Base-by-base conservation (phyloP, 371 early-diverging fungal species). In the Zopfochytrium polystomum region DNA sequence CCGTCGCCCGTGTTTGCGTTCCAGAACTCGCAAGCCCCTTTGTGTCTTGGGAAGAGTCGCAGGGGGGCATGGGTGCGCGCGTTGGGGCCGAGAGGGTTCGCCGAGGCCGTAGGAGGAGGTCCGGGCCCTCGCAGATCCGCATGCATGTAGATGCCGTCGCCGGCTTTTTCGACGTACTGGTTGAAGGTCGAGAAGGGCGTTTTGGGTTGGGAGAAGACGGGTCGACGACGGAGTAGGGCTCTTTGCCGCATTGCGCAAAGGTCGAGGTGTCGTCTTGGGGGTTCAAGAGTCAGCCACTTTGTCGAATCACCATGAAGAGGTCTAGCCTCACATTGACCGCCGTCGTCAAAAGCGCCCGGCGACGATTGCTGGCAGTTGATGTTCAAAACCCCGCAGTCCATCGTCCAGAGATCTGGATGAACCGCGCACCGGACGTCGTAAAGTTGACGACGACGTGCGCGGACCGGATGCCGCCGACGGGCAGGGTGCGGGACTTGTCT, bases 201-300 rank as follows among this genome's bases (percentile, higher is more conserved):
- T 11, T 7, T 18, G 38, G 18, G 38, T 38, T 29, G 7, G 38
- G 38, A 11, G 38, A 38, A 25, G 60, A n/a, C 23, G 60, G 5
- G 33, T 67, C 67, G 13, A 63, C 63, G 23, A 62, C 67, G 3
- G 63, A 62, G 49, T 67, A 58, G 25, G 67, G 67, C 49, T 63
- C 67, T 50, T 67, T 67, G 18, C 67, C 67, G 38, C 67, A 67
- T 47, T 66, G n/a, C 9, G 33, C 18, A 53, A 50, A 66, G 20
- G 62, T 25, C 6, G 43, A 54, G 35, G 20, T 34, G 46, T 62
- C 62, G 46, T 62, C 18, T 52, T 9, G 3, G 7, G 7, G 18
- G 11, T 7, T 7, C 7, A 11, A 11, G 38, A 11, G 7, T 11
- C 11, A 38, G 7, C 18, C 7, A 11, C 11, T 7, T 7, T 11